Evolutionary conservation across 108 stramenopile species (phyloP), one percentile per base, ranked within the genome.

Genomic region (Cyclotella atomus): DNA sequence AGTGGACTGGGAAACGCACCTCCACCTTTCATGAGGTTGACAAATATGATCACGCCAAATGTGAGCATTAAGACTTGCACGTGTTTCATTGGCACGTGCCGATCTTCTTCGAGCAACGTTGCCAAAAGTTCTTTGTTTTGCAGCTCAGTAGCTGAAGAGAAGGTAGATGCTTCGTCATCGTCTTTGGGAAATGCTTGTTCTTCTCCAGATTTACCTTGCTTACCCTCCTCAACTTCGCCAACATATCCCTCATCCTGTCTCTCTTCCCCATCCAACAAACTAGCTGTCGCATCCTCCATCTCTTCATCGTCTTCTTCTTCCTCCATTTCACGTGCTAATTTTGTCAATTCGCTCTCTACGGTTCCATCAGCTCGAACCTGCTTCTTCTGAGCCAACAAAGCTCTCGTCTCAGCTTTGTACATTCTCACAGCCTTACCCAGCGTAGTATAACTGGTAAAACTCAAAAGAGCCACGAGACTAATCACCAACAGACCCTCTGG

Each of bases 21-120:
- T 55, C 83, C 98, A 65, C 98, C 98, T 67, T 97, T 90, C 36
- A 96, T 81, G 3, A 99, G 46, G 72, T 99, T 98, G 61, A 97
- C 74, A 33, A 91, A 85, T 19, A 99, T 73, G n/a, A 97, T 77
- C 44, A 97, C 83, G 14, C 80, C 76, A 64, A 97, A 95, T 33
- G 95, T 89, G 24, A 75, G 70, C 27, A 75, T 29, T 0, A 97
- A 66, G 1, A 83, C 82, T 53, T 89, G 74, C 6, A 95, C 82
- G 64, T 98, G 93, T 44, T 77, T 72, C 59, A 75, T 68, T 7
- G 91, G 89, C 6, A 91, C 77, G 9, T 87, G 52, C 44, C 88
- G 85, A 71, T 95, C 93, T 59, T 94, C 83, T 71, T 92, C 86
- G 20, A 91, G 30, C 19, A 97, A 71, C 34, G 87, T 83, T 7